Conservation (phyloP, 2,329 filamentous ascomycete genomes). For the Sclerotinia nivalis region DNA sequence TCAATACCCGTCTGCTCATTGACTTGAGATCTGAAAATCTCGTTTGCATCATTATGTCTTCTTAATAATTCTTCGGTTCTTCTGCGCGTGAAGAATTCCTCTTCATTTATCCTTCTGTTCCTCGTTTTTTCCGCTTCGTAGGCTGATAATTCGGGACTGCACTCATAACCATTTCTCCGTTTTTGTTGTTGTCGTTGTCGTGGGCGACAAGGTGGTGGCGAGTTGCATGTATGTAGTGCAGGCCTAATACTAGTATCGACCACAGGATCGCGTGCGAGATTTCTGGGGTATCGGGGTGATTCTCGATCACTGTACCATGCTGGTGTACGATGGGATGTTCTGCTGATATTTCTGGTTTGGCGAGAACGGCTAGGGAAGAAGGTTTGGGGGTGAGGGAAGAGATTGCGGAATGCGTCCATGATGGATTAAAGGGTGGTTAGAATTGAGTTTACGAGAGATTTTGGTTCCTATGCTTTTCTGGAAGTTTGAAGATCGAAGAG, state of each 20-base stretch:
- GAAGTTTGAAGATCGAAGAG: neutral
- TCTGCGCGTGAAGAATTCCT: neutral
- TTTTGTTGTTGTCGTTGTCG: neutral
- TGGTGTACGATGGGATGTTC: neutral
- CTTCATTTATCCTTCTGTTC: neutral
- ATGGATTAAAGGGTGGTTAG: neutral
- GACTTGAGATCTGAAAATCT: neutral
- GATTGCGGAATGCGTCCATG: neutral
- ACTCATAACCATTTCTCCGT: neutral
- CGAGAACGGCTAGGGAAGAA: neutral
- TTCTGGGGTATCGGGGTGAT: neutral
- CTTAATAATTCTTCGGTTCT: neutral
- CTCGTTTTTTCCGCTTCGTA: neutral
- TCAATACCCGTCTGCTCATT: neutral
- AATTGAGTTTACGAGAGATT: too few species aligned
- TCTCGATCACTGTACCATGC: neutral
- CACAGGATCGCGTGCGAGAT: neutral
- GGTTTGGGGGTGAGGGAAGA: neutral
- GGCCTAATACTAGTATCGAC: too few species aligned
- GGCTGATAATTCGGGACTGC: neutral
- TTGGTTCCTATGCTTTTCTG: neutral
- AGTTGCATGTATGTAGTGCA: too few species aligned
- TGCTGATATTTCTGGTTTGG: neutral
- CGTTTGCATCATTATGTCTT: neutral
- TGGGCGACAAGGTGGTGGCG: too few species aligned